These are phyloP conservation scores for Tetracladium maxilliforme DNA, from an alignment of 2,329 filamentous ascomycete genomes.

Conservation along the genomic window DNA sequence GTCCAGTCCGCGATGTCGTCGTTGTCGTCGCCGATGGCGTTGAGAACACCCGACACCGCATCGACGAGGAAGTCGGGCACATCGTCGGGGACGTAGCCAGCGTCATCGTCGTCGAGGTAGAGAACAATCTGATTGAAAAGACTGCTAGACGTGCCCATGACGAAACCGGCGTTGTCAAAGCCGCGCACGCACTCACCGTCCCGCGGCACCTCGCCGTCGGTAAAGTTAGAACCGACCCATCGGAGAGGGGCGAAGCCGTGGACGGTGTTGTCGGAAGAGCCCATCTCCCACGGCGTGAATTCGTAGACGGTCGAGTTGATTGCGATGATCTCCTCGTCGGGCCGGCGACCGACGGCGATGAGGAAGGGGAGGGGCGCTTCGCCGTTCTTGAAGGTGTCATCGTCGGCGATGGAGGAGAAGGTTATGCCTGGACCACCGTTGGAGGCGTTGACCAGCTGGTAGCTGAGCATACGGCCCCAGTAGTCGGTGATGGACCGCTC, in stretches of 20 bases:
- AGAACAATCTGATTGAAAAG: slow-evolving; percentile 72
- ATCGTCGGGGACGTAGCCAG: too few relatives aligned
- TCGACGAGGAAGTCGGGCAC: slow-evolving; percentile 30
- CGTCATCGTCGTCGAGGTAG: slow-evolving; percentile 36
- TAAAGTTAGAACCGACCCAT: slow-evolving; percentile 62
- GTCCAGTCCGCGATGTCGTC: slow-evolving; percentile 62
- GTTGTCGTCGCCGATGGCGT: slow-evolving; percentile 36
- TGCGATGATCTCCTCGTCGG: slow-evolving; percentile 44
- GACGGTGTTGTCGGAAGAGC: slow-evolving; percentile 59
- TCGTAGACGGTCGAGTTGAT: slow-evolving; percentile 65
- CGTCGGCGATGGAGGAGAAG: slow-evolving; percentile 62
- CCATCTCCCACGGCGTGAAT: slow-evolving; percentile 69
- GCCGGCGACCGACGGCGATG: slow-evolving; percentile 51
- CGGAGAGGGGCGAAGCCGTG: slow-evolving; percentile 57
- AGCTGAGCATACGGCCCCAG: slow-evolving; percentile 77
- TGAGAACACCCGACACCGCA: slow-evolving; percentile 35
- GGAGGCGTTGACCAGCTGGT: slow-evolving; percentile 66
- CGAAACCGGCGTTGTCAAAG: slow-evolving; percentile 68
- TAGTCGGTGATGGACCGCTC: slow-evolving; percentile 71
- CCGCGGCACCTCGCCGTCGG: slow-evolving; percentile 38
- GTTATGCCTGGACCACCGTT: slow-evolving; percentile 66
- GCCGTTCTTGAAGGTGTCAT: slow-evolving; percentile 45
- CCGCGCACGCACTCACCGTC: slow-evolving; percentile 54
- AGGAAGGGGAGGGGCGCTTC: slow-evolving; percentile 60
- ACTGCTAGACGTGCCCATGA: slow-evolving; percentile 76